Evolutionary conservation across 371 early-diverging fungal genomes (phyloP), one percentile per base, ranked within the genome.

Genomic region (Haplosporangium sp.): DNA sequence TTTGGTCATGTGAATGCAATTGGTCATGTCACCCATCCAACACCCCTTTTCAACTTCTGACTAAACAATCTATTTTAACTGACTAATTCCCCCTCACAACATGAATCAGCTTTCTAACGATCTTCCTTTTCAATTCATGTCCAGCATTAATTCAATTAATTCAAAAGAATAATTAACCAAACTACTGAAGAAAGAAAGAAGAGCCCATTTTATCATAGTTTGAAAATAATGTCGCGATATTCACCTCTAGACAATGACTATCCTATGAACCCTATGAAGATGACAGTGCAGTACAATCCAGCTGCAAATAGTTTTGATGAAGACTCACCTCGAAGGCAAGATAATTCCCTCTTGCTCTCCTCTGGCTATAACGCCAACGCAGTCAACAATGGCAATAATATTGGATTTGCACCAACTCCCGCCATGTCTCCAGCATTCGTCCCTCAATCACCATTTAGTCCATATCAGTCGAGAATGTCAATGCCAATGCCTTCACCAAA

Each of bases 261-360:
- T 67, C 77, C 77, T 48, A 63, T 71, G 68, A 65, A 76, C 53
- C 27, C 27, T 27, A 27, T 27, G 27, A 71, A 76, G 58, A 63
- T 76, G 56, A 67, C 56, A 38, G 65, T 71, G 39, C 77, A 76
- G 55, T 76, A 76, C 68, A 76, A 76, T 53, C 71, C 77, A 37
- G 68, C 67, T 27, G 77, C 72, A 11, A 76, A 76, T 34, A 71
- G 61, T 34, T 76, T 76, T 63, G 76, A 71, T 45, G 77, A 76
- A 44, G 65, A 67, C 34, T 65, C 76, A 34, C 67, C 63, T 20
- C 67, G 60, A 11, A 27, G 63, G 9, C 71, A 68, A 65, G 65
- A 71, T 15, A 64, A 68, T 11, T 70, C 77, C 20, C 67, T 76
- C 34, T 55, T 76, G 50, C 65, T 76, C 50, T 71, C 77, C 17